Conservation (phyloP, 2,329 filamentous ascomycete genomes). For the Zelopaecilomyces penicillatus region DNA sequence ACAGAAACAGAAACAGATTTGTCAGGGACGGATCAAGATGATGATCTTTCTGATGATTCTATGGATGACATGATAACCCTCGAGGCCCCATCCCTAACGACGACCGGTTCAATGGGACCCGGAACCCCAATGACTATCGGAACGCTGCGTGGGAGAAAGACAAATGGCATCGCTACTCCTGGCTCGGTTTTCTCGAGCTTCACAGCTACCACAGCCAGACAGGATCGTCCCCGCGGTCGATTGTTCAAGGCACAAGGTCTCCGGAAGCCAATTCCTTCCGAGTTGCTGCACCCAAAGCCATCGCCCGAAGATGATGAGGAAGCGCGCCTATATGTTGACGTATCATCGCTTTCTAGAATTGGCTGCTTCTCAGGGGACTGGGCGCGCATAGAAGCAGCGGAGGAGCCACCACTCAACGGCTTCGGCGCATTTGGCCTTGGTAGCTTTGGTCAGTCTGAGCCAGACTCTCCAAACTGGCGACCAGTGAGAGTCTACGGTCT, state of each 20-base stretch:
- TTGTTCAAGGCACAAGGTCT: conserved; percentile 79
- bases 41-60: conserved; percentile 77
- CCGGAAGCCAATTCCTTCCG: conserved; percentile 60
- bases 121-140: conserved; percentile 72
- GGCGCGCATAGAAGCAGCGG: conserved; percentile 73
- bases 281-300: conserved; percentile 79
- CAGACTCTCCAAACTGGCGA: conserved; percentile 61
- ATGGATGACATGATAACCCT: conserved; percentile 91
- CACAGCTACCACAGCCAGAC: conserved; percentile 73
- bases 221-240: conserved; percentile 63
- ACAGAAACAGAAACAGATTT: conserved; percentile 57
- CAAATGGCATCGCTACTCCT: conserved; percentile 70
- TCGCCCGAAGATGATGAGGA: conserved; percentile 72
- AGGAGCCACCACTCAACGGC: conserved; percentile 62
- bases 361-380: conserved; percentile 97
- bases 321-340: conserved; percentile 82
- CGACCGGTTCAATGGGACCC: conserved; percentile 68
- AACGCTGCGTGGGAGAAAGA: conserved; percentile 46
- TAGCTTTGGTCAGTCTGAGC: conserved; percentile 45
- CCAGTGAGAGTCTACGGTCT: conserved; percentile 84
- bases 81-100: conserved; percentile 66
- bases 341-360: conserved; percentile 75
- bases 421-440: conserved; percentile 60
- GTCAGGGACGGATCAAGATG: conserved; percentile 58
- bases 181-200: conserved; percentile 86